phyloP scores from a whole-genome alignment of 208 protist genomes.

The Angomonas desouzai region DNA sequence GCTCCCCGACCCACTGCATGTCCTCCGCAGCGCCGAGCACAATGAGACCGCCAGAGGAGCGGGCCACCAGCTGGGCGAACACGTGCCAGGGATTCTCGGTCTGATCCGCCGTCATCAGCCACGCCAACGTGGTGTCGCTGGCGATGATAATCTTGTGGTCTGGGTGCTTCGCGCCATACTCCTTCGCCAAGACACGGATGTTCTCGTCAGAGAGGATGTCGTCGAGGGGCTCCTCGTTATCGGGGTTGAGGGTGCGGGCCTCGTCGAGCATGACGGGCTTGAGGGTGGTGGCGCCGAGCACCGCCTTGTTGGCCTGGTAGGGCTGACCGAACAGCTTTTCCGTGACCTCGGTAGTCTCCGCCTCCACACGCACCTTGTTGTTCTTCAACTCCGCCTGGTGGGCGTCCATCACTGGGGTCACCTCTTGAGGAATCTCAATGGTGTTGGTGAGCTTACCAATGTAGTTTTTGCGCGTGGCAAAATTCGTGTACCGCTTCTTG shows the following conservation, averaged over 20 bases:
- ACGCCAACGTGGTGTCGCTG: conserved; percentile 76
- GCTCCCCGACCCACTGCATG: conserved; percentile 87
- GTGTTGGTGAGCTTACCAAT: conserved; percentile 36
- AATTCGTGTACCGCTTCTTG: conserved; percentile 18
- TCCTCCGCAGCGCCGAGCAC: conserved; percentile 49
- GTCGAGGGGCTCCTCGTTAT: conserved; percentile 21
- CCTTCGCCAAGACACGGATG: conserved; percentile 51
- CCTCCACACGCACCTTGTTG: conserved; percentile 29
- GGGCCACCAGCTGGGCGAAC: conserved; percentile 41
- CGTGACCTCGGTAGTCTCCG: conserved; percentile 28
- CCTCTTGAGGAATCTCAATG: neutral
- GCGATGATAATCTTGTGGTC: conserved; percentile 53
- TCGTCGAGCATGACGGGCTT: conserved; percentile 9
- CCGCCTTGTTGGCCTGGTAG: conserved; percentile 44
- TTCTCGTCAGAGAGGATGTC: conserved; percentile 50
- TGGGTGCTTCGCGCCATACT: conserved; percentile 18
- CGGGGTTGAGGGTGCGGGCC: conserved; percentile 17
- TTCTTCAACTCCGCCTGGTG: conserved; percentile 16
- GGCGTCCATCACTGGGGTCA: conserved; percentile 6
- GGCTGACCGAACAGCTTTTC: conserved; percentile 48
- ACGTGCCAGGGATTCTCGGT: conserved; percentile 86
- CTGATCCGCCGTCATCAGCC: conserved; percentile 76
- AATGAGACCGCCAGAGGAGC: conserved; percentile 53
- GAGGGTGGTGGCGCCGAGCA: conserved; percentile 18
- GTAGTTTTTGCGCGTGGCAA: conserved; percentile 36